Base-by-base conservation (phyloP, 1,284 basidiomycete genomes). In the Cryptococcus depauperatus region DNA sequence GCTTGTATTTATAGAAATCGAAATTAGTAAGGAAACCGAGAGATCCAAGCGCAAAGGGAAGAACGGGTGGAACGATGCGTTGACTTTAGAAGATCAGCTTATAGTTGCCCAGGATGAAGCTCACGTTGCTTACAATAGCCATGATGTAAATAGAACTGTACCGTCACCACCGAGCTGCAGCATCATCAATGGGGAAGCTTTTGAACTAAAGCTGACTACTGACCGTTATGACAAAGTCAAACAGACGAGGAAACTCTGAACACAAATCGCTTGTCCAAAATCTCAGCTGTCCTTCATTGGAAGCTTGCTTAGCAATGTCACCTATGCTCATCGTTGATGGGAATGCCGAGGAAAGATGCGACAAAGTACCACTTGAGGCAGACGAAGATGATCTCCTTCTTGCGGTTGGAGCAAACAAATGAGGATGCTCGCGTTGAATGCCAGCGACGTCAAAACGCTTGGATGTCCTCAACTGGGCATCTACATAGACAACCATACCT, bases 251-350 rank as follows among this genome's bases (percentile, higher is more conserved):
- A 48, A 81, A 85, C 45, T 79, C 78, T 47, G 80, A 85, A 72
- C 95, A 99, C 91, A 99, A 95, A 43, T 87, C 86, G 48, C 84
- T 82, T 0, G 91, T 97, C 95, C 95, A 98, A 68, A 93, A 99
- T 37, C 95, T 78, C 41, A 99, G 75, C 66, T 97, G 92, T 5
- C 95, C 95, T 49, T 92, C 83, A 41, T 47, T 61, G 46, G 39
- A 28, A 21, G 37, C 44, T 33, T 52, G 51, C 23, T 48, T 51
- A 4, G 56, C 45, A 27, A 57, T 46, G 3, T 63, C 64, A n/a
- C 43, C 44, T 38, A 64, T 54, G 40, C 62, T 68, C 1, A 57
- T 51, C 4, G 61, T 52, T 8, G 61, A 64, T 3, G 65, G 50
- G 28, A 54, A 62, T 8, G 60, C 52, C 21, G 35, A 37, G 19